Percentiles rank a stretch among this genome's conserved stretches.
These are phyloP conservation scores for Lathyrus oleraceus DNA, from an alignment of 306 rosid genomes.

Conservation along the genomic window DNA sequence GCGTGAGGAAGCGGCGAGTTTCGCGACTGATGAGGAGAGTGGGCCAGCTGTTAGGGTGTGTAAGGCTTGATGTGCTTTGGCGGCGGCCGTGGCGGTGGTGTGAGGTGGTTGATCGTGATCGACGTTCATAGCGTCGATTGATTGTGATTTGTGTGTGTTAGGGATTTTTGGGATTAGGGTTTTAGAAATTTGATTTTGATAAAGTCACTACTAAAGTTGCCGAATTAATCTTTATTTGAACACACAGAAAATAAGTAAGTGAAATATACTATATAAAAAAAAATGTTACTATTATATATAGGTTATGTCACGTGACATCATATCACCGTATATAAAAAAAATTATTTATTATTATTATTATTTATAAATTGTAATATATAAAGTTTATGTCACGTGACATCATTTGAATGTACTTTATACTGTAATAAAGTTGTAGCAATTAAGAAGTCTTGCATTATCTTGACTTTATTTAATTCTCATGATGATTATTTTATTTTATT, in stretches of 20 bases:
- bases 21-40: slow-evolving; percentile 55
- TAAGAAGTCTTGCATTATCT: too few species aligned
- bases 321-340: too few species aligned
- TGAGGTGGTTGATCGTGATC: slow-evolving; percentile 54
- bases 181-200: slow-evolving; percentile 37
- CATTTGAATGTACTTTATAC: too few species aligned
- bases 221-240: neutral
- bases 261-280: too few species aligned
- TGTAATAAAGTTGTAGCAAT: too few species aligned
- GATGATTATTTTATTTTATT: too few species aligned
- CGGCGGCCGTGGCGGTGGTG: slow-evolving; percentile 32
- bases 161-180: slow-evolving; percentile 4
- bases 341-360: too few species aligned
- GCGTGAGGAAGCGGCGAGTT: slow-evolving; percentile 62
- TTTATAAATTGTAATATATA: too few species aligned
- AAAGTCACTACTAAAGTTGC: neutral
- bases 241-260: neutral
- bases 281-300: too few species aligned
- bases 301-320: too few species aligned
- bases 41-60: slow-evolving; percentile 51
- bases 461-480: too few species aligned
- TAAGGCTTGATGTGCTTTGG: slow-evolving; percentile 30
- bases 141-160: neutral
- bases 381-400: too few species aligned
- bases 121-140: slow-evolving; percentile 45